Evolutionary conservation across 805 yeast species (phyloP).

Genomic region (Priceomyces haplophilus): DNA sequence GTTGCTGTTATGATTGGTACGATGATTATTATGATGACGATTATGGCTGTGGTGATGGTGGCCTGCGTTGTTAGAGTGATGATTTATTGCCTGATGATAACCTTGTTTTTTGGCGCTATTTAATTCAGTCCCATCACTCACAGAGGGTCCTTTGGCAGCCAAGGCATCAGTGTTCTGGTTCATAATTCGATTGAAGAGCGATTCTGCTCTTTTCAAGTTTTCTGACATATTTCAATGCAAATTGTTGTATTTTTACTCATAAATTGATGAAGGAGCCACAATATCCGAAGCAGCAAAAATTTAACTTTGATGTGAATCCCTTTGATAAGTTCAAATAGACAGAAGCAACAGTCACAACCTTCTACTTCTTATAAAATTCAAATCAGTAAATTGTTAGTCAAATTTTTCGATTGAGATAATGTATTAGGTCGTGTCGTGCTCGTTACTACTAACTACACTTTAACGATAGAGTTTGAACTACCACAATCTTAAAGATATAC

Average conservation of each 20-base stretch:
- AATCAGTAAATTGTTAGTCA: no score
- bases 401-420: no score
- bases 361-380: no score
- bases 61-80: conserved; percentile 5
- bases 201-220: conserved; percentile 45
- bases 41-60: conserved; percentile 4
- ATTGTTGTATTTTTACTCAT: neutral
- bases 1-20: conserved; percentile 6
- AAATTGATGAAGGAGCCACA: neutral
- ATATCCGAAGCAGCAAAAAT: neutral
- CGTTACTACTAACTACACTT: neutral
- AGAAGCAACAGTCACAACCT: no score
- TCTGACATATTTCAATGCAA: conserved; percentile 34
- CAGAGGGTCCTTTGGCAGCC: neutral
- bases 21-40: conserved; percentile 2
- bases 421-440: neutral
- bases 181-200: conserved; percentile 45
- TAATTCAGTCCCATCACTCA: neutral
- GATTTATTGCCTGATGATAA: conserved; percentile 3
- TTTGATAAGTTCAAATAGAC: neutral
- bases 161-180: conserved; percentile 25
- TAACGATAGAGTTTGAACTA: no score
- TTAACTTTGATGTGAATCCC: no score
- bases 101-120: conserved; percentile 1
- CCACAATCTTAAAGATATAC: no score